phyloP scores from a whole-genome alignment of 2,329 filamentous ascomycete species.

The Sarocladium brachiariae region DNA sequence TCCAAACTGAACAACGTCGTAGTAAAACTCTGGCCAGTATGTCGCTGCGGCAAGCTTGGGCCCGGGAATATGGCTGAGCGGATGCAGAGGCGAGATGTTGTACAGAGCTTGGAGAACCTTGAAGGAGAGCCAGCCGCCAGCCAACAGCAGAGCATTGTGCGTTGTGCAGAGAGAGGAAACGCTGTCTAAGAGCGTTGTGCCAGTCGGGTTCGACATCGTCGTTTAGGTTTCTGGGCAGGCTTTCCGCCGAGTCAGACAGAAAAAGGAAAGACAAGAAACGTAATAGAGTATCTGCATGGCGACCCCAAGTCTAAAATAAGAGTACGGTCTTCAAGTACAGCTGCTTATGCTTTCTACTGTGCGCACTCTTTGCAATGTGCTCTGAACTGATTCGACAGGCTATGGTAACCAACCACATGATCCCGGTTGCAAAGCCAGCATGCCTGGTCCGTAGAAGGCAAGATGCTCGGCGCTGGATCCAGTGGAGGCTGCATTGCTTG shows the following conservation, averaged over 20 bases:
- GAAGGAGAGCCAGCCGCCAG: slow-evolving; percentile 7
- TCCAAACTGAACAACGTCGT: slow-evolving; percentile 14
- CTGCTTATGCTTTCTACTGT: too few relatives aligned
- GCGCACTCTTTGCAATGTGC: too few relatives aligned
- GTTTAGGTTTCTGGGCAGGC: background rate
- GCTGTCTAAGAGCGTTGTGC: background rate
- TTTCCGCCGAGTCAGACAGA: too few relatives aligned
- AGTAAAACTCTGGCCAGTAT: slow-evolving; percentile 14
- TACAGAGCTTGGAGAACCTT: slow-evolving; percentile 10
- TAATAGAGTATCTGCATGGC: too few relatives aligned
- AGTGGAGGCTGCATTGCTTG: background rate
- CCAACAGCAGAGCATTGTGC: slow-evolving; percentile 1
- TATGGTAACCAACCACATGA: background rate
- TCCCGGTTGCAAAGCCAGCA: background rate
- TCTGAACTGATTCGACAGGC: too few relatives aligned
- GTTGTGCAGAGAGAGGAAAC: background rate
- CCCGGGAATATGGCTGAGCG: slow-evolving; percentile 11
- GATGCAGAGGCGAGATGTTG: slow-evolving; percentile 2
- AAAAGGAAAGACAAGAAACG: background rate
- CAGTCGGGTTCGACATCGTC: background rate
- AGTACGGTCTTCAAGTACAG: too few relatives aligned
- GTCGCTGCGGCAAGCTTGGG: slow-evolving; percentile 12
- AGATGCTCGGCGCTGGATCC: background rate
- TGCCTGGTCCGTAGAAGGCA: background rate
- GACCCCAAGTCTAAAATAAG: too few relatives aligned